These are phyloP conservation scores for Thuja plicata DNA, from an alignment of 83 land plant species.

Conservation along the genomic window DNA sequence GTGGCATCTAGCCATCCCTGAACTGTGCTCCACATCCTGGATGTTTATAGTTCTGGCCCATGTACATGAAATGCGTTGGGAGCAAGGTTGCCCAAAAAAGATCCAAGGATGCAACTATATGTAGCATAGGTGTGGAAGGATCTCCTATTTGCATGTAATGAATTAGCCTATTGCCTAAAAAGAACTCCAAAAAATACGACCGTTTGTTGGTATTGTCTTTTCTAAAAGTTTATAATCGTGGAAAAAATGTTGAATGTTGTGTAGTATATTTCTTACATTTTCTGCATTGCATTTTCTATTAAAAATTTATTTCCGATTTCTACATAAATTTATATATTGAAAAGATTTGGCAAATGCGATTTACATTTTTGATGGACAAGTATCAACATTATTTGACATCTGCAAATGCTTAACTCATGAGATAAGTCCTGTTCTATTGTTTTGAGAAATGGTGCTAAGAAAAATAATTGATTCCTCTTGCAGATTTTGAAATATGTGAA, in stretches of 20 bases:
- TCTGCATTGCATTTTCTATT: background rate
- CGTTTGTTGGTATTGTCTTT: background rate
- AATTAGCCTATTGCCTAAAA: background rate
- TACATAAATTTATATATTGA: background rate
- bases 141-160: background rate
- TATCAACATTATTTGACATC: background rate
- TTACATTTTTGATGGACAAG: background rate
- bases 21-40: too few relatives aligned
- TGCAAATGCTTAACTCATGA: background rate
- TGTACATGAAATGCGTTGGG: too few relatives aligned
- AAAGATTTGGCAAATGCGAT: background rate
- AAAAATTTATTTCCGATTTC: background rate
- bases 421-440: background rate
- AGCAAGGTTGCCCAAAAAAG: too few relatives aligned
- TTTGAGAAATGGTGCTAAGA: background rate
- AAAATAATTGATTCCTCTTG: background rate
- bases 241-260: background rate
- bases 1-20: too few relatives aligned
- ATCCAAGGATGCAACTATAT: too few relatives aligned
- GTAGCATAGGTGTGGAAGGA: background rate
- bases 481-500: background rate
- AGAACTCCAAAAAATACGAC: background rate
- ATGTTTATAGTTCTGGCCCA: too few relatives aligned
- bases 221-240: background rate
- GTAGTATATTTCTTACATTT: background rate